Evolutionary conservation across 495 filamentous ascomycete species (phyloP).

Genomic region (Hyaloscypha finlandica): DNA sequence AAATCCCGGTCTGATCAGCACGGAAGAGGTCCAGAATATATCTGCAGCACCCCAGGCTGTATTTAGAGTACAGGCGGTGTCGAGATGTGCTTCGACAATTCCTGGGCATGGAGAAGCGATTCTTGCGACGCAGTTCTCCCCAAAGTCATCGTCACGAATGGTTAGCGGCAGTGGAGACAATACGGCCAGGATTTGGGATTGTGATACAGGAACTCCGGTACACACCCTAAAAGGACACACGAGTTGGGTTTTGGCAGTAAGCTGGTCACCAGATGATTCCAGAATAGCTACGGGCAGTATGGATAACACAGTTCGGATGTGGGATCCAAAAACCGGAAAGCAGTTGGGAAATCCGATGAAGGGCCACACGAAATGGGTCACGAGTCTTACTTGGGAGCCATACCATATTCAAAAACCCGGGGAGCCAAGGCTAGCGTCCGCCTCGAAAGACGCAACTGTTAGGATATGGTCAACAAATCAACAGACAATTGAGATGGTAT

Average conservation of each 20-base stretch:
- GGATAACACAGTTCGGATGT: constrained; percentile 89
- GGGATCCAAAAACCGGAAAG: constrained; percentile 84
- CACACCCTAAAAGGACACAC: constrained; percentile 91
- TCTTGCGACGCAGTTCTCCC: constrained; percentile 85
- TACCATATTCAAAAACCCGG: constrained; percentile 80
- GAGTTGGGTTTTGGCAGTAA: constrained; percentile 87
- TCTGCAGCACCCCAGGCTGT: constrained; percentile 90
- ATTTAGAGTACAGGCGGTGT: constrained; percentile 90
- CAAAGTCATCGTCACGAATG: constrained; percentile 74
- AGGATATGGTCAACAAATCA: constrained; percentile 85
- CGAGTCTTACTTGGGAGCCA: constrained; percentile 87
- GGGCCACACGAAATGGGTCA: constrained; percentile 91
- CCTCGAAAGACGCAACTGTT: constrained; percentile 88
- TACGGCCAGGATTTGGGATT: constrained; percentile 94
- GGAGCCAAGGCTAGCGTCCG: constrained; percentile 78
- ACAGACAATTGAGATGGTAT: constrained; percentile 73
- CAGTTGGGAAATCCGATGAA: constrained; percentile 74
- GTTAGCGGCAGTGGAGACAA: constrained; percentile 89
- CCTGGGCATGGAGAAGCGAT: constrained; percentile 92
- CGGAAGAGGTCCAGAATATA: constrained; percentile 64
- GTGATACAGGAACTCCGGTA: constrained; percentile 87
- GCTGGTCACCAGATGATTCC: constrained; percentile 80
- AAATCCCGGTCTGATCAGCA: constrained; percentile 62
- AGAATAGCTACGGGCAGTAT: constrained; percentile 89
- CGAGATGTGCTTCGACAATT: constrained; percentile 84